These are phyloP conservation scores for Paramecium primaurelia DNA, from an alignment of 73 alveolate species.

Conservation along the genomic window DNA sequence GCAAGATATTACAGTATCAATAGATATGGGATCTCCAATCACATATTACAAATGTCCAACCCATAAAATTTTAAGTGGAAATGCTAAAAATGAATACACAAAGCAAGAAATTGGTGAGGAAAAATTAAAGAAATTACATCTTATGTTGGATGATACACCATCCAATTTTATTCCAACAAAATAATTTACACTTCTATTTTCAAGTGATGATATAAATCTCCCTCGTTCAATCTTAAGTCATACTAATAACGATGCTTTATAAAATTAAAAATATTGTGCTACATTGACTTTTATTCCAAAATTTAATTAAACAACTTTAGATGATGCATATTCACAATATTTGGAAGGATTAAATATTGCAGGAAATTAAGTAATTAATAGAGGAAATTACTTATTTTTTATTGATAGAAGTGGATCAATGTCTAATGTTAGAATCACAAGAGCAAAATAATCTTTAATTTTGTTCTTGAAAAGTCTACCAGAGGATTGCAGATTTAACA, in stretches of 20 bases:
- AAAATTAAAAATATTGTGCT: not conserved
- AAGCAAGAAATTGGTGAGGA: not conserved
- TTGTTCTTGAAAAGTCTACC: conserved; percentile 80
- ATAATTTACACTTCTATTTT: not conserved
- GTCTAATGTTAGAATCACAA: conserved; percentile 70
- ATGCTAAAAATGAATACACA: not conserved
- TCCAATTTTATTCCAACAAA: not conserved
- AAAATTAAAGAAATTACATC: not conserved
- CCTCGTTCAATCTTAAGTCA: not conserved
- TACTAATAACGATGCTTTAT: not conserved
- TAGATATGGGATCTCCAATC: not conserved
- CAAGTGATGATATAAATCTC: not conserved
- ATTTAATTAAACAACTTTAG: not conserved
- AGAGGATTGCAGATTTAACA: conserved; percentile 67
- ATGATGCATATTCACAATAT: conserved; percentile 2
- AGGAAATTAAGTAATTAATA: not conserved
- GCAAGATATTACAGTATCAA: not conserved
- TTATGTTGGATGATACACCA: not conserved
- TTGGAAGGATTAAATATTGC: not conserved
- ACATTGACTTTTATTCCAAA: conserved; percentile 49
- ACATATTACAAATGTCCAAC: not conserved
- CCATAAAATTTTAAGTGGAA: not conserved
- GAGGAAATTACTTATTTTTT: conserved; percentile 74
- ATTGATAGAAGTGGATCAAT: conserved; percentile 88
- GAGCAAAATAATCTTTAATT: conserved; percentile 76